phyloP scores from a whole-genome alignment of 495 filamentous ascomycete species.

The Penicillium flavigenum region DNA sequence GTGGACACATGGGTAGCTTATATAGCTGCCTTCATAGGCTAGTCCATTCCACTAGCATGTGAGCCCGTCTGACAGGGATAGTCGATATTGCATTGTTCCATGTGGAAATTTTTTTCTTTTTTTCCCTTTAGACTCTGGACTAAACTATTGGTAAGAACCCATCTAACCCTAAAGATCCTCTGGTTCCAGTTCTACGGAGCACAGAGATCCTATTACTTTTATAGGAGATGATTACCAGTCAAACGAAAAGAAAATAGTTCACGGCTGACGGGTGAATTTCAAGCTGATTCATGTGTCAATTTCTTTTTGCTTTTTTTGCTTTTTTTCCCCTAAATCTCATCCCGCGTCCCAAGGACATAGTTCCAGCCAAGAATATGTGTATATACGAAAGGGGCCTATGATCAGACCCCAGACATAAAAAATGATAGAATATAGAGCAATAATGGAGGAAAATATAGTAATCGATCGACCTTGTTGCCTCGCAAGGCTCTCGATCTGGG shows the following conservation, averaged over 20 bases:
- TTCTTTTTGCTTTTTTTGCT: not conserved
- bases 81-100: not conserved
- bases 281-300: not conserved
- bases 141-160: not conserved
- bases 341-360: slow-evolving; percentile 2
- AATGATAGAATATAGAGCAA: not conserved
- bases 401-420: not conserved
- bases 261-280: no score
- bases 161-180: not conserved
- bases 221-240: not conserved
- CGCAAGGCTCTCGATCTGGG: slow-evolving; percentile 15
- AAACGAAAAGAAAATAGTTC: not conserved
- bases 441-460: not conserved
- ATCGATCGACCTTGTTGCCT: slow-evolving; percentile 13
- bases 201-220: no score
- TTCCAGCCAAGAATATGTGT: slow-evolving; percentile 7
- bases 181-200: no score
- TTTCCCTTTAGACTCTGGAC: no score
- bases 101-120: slow-evolving; percentile 2
- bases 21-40: slow-evolving; percentile 25
- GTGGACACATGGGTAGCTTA: slow-evolving; percentile 12
- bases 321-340: not conserved
- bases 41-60: slow-evolving; percentile 10
- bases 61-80: slow-evolving; percentile 2
- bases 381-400: not conserved